Evolutionary conservation across 495 filamentous ascomycete genomes (phyloP).

Genomic region (Niebla homalea): DNA sequence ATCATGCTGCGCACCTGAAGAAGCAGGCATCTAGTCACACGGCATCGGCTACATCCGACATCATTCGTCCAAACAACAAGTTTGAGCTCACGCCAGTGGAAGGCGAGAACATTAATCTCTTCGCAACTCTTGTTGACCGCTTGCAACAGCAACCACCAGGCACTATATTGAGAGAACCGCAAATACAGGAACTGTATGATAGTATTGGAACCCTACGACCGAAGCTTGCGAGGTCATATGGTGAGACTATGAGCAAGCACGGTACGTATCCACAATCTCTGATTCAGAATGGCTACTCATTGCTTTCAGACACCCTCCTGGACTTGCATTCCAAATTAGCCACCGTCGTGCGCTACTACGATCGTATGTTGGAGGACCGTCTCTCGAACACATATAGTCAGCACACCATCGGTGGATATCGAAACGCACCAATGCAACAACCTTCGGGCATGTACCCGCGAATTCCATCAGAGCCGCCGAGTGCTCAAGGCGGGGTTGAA

Average conservation of each 20-base stretch:
- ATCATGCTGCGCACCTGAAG: constrained; percentile 67
- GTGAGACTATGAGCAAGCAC: constrained; percentile 99
- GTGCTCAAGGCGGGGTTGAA: constrained; percentile 46
- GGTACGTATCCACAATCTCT: constrained; percentile 39
- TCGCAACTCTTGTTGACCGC: constrained; percentile 85
- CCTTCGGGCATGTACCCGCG: constrained; percentile 53
- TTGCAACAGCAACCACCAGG: constrained; percentile 91
- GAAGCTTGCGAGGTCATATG: constrained; percentile 90
- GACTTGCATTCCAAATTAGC: constrained; percentile 91
- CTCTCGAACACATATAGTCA: constrained; percentile 86
- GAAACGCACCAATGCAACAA: constrained; percentile 34
- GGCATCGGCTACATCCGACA: constrained; percentile 24
- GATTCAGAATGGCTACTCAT: constrained; percentile 16
- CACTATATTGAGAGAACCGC: constrained; percentile 86
- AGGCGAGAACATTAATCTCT: constrained; percentile 94
- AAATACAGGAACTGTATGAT: constrained; percentile 96
- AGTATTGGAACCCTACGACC: constrained; percentile 85
- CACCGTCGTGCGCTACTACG: constrained; percentile 96
- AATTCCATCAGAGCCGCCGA: constrained; percentile 38
- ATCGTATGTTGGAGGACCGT: constrained; percentile 92
- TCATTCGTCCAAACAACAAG: constrained; percentile 64
- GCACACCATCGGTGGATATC: constrained; percentile 41
- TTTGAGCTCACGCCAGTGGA: constrained; percentile 91
- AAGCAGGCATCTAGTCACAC: constrained; percentile 45
- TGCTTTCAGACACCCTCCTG: constrained; percentile 59